Base-by-base conservation (phyloP, 139 green algal species). In the Zygnema cylindricum region DNA sequence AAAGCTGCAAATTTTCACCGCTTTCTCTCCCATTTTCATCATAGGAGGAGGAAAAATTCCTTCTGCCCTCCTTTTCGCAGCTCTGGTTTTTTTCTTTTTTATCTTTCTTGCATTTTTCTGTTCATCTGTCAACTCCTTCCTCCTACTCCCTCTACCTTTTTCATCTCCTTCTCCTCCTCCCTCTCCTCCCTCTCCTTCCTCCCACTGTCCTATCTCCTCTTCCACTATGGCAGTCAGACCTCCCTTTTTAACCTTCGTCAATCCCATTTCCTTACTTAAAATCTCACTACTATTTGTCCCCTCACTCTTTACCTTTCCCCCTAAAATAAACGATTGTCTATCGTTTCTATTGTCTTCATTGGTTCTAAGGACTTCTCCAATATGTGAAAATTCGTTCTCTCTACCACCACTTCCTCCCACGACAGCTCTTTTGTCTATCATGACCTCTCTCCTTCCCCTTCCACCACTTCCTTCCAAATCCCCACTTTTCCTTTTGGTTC, bases 1-100 rank as follows among this genome's bases (percentile, higher is more conserved):
- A 43, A 89, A 89, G 41, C 73, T 81, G 84, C 84, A 89, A 23
- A 85, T 7, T 63, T 16, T 63, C 49, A 16, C 7, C 7, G 49
- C 49, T 63, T 63, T 16, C 16, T 63, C 16, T 63, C 7, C 49
- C 7, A 63, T 16, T 63, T 16, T 7, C 49, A 63, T 63, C 49
- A 7, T 16, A 63, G 7, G 16, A 25, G 7, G 49, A 63, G 16
- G 7, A 16, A 25, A 16, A 7, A 7, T 16, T 7, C 49, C 49
- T 63, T 63, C 49, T 16, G 49, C 49, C 16, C 49, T 63, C 49
- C 7, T 25, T 63, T 63, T 63, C 49, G 49, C 49, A 63, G 49
- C 49, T 63, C 16, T 63, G 16, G 49, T 16, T 63, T 16, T 7
- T 25, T 63, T 63, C 16, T 16, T 63, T 63, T 63, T 63, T 7